Conservation (phyloP, 1,284 basidiomycete species). For the Somion occarium region DNA sequence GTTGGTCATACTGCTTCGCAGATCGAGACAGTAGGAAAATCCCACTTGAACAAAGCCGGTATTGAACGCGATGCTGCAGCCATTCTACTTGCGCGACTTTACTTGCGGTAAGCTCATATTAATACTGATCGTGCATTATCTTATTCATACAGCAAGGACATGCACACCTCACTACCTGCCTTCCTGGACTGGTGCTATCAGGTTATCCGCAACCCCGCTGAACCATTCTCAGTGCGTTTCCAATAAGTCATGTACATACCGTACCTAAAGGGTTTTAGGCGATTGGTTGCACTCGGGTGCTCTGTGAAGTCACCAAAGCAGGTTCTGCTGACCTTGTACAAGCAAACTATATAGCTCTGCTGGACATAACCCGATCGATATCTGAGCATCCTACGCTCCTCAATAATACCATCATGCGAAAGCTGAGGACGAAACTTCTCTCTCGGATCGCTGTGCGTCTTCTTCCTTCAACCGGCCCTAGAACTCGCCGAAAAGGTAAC, state of each 20-base stretch:
- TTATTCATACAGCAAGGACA: conserved; percentile 53
- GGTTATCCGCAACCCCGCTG: conserved; percentile 31
- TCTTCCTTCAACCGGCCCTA: conserved; percentile 43
- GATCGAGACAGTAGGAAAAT: conserved; percentile 59
- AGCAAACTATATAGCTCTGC: conserved; percentile 36
- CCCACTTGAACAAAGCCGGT: conserved; percentile 64
- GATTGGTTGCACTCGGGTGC: conserved; percentile 69
- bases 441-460: conserved; percentile 60
- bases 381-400: conserved; percentile 36
- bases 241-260: not conserved
- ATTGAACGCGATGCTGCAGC: conserved; percentile 80
- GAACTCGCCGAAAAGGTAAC: conserved; percentile 38
- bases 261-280: conserved; percentile 33
- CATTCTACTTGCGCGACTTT: conserved; percentile 68
- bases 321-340: conserved; percentile 54
- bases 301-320: conserved; percentile 71
- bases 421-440: conserved; percentile 60
- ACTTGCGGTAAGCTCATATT: conserved; percentile 55
- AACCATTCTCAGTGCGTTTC: conserved; percentile 49
- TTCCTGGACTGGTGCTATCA: conserved; percentile 49
- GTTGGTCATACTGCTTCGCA: conserved; percentile 44
- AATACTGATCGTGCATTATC: conserved; percentile 6
- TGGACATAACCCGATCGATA: conserved; percentile 40
- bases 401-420: conserved; percentile 62
- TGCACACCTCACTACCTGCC: conserved; percentile 36